Percentiles rank a stretch among this genome's conserved stretches.
Evolutionary conservation across 2,329 filamentous ascomycete genomes (phyloP).

Genomic region (Epichloe gansuensis): DNA sequence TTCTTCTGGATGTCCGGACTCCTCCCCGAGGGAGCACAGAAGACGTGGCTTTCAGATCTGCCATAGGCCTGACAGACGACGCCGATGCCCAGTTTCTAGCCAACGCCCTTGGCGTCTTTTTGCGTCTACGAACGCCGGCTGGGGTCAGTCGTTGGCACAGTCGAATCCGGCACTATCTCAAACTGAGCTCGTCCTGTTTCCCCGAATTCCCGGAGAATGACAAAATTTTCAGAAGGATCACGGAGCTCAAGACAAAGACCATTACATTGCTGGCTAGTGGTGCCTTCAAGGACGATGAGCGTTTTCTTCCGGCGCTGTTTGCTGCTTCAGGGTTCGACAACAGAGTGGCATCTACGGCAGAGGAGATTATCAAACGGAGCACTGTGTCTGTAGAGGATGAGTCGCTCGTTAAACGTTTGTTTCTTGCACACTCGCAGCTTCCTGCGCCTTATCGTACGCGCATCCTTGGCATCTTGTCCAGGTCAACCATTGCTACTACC

Average conservation of each 20-base stretch:
- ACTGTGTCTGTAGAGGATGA: constrained; percentile 61
- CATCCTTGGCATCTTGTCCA: constrained; percentile 63
- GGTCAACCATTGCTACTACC: constrained; percentile 60
- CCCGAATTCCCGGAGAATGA: constrained; percentile 46
- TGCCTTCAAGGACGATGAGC: constrained; percentile 71
- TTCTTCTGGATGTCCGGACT: constrained; percentile 58
- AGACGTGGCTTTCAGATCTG: constrained; percentile 54
- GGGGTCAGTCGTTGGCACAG: constrained; percentile 19
- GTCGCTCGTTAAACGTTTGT: constrained; percentile 51
- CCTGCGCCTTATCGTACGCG: constrained; percentile 65
- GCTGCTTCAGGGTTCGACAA: constrained; percentile 75
- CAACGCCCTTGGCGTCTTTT: constrained; percentile 62
- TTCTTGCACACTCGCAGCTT: constrained; percentile 59
- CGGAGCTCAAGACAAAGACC: constrained; percentile 42
- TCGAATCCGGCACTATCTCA: constrained; percentile 22
- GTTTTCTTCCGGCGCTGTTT: constrained; percentile 72
- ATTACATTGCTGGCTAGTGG: constrained; percentile 69
- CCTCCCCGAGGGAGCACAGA: constrained; percentile 70
- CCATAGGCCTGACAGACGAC: constrained; percentile 51
- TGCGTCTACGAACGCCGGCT: constrained; percentile 31
- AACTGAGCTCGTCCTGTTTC: constrained; percentile 19
- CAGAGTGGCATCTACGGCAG: constrained; percentile 69
- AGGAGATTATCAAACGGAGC: constrained; percentile 77
- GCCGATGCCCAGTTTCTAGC: constrained; percentile 66
- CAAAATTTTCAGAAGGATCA: constrained; percentile 33